Base-by-base conservation (phyloP, 2,329 filamentous ascomycete genomes). In the Arthroderma sp. region DNA sequence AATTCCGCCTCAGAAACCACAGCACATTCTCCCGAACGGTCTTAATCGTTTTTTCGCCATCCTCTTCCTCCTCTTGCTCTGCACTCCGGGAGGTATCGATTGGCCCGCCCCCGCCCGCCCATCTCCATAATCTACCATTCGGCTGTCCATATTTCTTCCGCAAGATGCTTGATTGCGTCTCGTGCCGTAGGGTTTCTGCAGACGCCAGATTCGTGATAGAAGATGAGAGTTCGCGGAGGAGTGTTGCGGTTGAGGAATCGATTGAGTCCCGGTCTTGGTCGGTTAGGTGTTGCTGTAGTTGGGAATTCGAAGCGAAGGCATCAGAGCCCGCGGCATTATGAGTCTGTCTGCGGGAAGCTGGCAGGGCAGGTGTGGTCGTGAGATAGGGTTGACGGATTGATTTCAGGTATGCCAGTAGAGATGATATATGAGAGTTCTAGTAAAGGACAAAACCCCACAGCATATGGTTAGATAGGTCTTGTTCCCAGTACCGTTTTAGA, bases 301-400 rank as follows among this genome's bases (percentile, higher is more conserved):
- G 55, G 46, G 52, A 52, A 40, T 49, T 47, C 47, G 52, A 52
- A 53, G 46, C 52, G 52, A 56, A 32, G 57, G 60, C 44, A 68
- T 66, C 29, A 70, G 68, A 50, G 77, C 70, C 40, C 57, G 57
- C 38, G 52, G 51, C 29, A 50, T 49, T 42, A 47, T 45, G 33
- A 51, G 52, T 36, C 41, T 47, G 44, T 47, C 55, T 50, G 49
- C 58, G 56, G 48, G 64, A 64, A 56, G 71, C 64, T 58, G 73
- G 66, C 51, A 79, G 76, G 22, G 81, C 76, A 50, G 77, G 75
- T 4, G 81, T 78, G 22, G 83, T 87, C 30, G 88, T 91, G 42
- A 98, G 83, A 67, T 98, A 98, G 47, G 87, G 80, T 55, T 87
- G 85, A 48, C 89, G 84, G 56, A 94, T 86, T 48, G 80, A 78